phyloP scores from a whole-genome alignment of 306 rosid species.

The Prunus armeniaca region DNA sequence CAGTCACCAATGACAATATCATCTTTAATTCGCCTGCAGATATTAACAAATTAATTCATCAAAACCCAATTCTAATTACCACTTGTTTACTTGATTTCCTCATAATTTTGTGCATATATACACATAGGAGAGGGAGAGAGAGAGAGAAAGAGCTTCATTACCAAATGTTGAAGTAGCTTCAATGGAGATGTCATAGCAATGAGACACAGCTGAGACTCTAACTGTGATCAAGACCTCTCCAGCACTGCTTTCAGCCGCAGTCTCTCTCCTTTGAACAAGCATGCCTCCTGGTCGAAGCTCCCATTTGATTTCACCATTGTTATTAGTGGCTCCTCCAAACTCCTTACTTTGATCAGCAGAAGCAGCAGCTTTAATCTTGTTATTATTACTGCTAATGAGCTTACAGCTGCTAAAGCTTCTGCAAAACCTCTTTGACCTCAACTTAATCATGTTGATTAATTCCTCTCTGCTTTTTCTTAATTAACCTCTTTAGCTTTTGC shows the following conservation, averaged over 20 bases:
- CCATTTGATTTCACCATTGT: constrained; percentile 68
- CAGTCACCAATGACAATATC: constrained; percentile 64
- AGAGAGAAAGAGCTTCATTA: background rate
- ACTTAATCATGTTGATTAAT: constrained; percentile 58
- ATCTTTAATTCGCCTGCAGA: constrained; percentile 72
- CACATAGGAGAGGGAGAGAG: background rate
- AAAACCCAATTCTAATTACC: background rate
- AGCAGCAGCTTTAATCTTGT: background rate
- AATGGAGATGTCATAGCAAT: constrained; percentile 72
- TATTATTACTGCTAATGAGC: constrained; percentile 37
- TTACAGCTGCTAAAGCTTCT: constrained; percentile 57
- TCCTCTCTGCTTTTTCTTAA: background rate
- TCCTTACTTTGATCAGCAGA: constrained; percentile 19
- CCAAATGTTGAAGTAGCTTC: constrained; percentile 86
- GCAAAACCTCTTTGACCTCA: constrained; percentile 71
- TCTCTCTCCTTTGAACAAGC: constrained; percentile 92
- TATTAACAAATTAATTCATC: background rate
- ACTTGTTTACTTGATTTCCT: background rate
- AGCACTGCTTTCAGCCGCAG: constrained; percentile 11
- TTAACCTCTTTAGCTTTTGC: background rate
- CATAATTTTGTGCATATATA: too few relatives aligned
- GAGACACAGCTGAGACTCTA: constrained; percentile 73
- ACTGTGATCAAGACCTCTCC: constrained; percentile 66
- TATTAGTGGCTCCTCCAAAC: background rate
- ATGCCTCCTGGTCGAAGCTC: constrained; percentile 96